Conservation (phyloP, 2,329 filamentous ascomycete species). For the Colletotrichum sp. region DNA sequence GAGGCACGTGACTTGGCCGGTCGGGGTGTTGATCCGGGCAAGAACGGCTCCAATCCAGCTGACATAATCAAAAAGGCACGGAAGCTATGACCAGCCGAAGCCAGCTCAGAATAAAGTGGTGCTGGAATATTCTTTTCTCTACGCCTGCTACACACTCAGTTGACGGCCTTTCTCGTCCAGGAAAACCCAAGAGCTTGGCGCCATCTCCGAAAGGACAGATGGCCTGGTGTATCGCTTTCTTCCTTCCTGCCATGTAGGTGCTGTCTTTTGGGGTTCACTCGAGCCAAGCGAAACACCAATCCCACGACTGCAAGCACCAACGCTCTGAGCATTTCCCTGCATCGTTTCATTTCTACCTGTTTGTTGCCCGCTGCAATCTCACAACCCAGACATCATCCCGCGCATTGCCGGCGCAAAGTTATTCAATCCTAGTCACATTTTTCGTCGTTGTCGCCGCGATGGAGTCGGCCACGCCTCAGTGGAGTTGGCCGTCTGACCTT, state of each 20-base stretch:
- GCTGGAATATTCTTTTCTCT: constrained; percentile 19
- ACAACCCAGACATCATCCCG: neutral
- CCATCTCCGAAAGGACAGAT: constrained; percentile 5
- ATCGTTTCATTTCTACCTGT: neutral
- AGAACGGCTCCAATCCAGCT: neutral
- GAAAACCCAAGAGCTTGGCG: neutral
- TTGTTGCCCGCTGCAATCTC: neutral
- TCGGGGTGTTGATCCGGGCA: neutral
- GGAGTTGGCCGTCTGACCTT: constrained; percentile 13
- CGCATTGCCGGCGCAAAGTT: neutral
- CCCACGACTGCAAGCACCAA: neutral
- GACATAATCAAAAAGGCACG: neutral
- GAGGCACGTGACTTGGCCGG: neutral
- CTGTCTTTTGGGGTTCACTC: neutral
- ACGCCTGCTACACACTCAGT: neutral
- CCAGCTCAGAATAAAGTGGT: constrained; percentile 18
- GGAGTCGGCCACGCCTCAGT: constrained; percentile 8
- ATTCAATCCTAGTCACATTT: neutral
- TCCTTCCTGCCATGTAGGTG: constrained; percentile 16
- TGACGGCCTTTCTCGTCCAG: neutral
- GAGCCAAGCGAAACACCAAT: neutral
- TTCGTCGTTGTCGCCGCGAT: neutral
- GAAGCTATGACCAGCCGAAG: constrained; percentile 17
- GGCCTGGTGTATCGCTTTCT: neutral
- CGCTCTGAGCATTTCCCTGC: neutral